phyloP scores from a whole-genome alignment of 139 green algal species.

The Chlamydomonas eustigma region DNA sequence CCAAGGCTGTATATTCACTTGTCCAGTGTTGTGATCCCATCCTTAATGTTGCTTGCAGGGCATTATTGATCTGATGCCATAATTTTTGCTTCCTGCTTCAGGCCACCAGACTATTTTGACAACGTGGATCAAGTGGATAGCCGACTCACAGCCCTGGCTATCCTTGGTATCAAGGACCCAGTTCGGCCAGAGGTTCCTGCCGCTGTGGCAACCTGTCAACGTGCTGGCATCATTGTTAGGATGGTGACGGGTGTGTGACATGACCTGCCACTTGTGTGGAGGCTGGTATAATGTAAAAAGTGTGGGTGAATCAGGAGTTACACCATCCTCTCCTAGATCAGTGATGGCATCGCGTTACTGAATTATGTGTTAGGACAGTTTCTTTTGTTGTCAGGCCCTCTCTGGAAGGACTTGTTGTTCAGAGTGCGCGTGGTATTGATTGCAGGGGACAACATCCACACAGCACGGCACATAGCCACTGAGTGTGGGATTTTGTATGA shows the following conservation, averaged over 20 bases:
- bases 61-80: too few species aligned
- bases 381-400: too few species aligned
- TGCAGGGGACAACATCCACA: constrained; percentile 89
- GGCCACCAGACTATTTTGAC: constrained; percentile 58
- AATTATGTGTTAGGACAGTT: too few species aligned
- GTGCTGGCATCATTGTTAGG: constrained; percentile 66
- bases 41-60: too few species aligned
- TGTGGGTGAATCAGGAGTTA: neutral
- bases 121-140: constrained; percentile 55
- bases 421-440: too few species aligned
- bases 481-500: constrained; percentile 92
- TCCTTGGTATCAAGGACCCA: constrained; percentile 98
- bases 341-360: neutral
- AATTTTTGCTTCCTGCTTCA: too few species aligned
- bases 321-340: neutral
- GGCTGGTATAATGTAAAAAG: neutral
- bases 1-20: neutral
- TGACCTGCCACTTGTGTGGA: neutral
- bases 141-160: constrained; percentile 41
- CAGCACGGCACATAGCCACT: constrained; percentile 91
- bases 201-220: constrained; percentile 73
- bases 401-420: too few species aligned
- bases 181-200: constrained; percentile 55
- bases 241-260: constrained; percentile 95
- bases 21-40: too few species aligned